Conservation (phyloP, 495 filamentous ascomycete species). For the Pseudoneurospora amorphoporcata region DNA sequence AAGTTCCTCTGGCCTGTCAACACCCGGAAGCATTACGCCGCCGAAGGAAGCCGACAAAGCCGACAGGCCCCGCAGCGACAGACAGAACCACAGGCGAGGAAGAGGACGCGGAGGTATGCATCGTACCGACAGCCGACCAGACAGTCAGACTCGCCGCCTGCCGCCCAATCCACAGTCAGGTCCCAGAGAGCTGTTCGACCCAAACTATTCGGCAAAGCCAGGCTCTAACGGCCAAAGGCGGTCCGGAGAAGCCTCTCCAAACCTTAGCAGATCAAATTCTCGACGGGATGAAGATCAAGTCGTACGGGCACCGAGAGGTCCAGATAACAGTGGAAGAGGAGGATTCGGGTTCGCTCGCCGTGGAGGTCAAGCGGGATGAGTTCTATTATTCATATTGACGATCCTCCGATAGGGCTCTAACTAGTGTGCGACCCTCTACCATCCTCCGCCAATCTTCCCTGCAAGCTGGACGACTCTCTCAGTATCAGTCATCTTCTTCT, state of each 20-base stretch:
- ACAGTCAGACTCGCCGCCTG: slow-evolving; percentile 8
- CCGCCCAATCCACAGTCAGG: slow-evolving; percentile 13
- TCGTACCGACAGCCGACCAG: slow-evolving; percentile 13
- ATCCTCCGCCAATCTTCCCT: slow-evolving; percentile 86
- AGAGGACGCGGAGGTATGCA: background rate
- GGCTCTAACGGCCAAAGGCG: slow-evolving; percentile 40
- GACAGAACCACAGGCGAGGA: slow-evolving; percentile 4
- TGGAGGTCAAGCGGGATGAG: slow-evolving; percentile 24
- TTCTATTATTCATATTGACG: slow-evolving; percentile 10
- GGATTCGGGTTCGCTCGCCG: slow-evolving; percentile 50
- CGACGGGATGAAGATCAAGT: slow-evolving; percentile 38
- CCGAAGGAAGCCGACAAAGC: slow-evolving; percentile 36
- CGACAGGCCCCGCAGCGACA: slow-evolving; percentile 15
- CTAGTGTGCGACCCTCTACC: slow-evolving; percentile 42
- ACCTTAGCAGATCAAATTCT: slow-evolving; percentile 33
- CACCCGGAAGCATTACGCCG: slow-evolving; percentile 50
- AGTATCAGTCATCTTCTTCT: slow-evolving; percentile 51
- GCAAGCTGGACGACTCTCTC: slow-evolving; percentile 81
- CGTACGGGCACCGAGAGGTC: slow-evolving; percentile 61
- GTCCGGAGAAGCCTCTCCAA: slow-evolving; percentile 39
- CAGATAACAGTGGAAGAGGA: slow-evolving; percentile 63
- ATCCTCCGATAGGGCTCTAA: background rate
- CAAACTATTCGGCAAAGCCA: slow-evolving; percentile 52
- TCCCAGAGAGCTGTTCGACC: slow-evolving; percentile 57
- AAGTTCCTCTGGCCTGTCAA: slow-evolving; percentile 33